Base-by-base conservation (phyloP, 164 flowering plant species). In the Hamamelis virginiana region DNA sequence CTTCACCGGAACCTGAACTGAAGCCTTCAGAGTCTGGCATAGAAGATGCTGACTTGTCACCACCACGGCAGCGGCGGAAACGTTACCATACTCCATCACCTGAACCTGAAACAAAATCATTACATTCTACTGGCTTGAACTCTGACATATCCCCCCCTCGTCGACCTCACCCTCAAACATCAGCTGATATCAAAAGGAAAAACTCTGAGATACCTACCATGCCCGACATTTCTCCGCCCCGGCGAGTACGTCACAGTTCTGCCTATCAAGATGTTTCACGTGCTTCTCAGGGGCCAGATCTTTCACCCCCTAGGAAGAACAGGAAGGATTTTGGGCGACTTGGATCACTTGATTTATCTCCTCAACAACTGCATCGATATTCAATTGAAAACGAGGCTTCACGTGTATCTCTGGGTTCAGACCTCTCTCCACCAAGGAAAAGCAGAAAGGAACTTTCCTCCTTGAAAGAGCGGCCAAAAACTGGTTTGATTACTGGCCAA, bases 351-450 rank as follows among this genome's bases (percentile, higher is more conserved):
- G 76, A 77, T 67, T 59, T 74, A 15, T 77, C 82, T 62, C 78
- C 77, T 59, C 73, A 59, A 33, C 51, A 72, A 47, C 44, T 52
- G 50, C 52, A 38, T 28, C 52, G 45, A 8, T 48, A 16, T 38
- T 63, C 69, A 1, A 58, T 52, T 19, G 65, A 63, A 41, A 64
- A 19, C 62, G 69, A 48, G 65, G 52, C 59, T 25, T 58, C 73
- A 27, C 69, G 15, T 53, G 61, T 15, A 12, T 67, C 74, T 55
- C 33, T 41, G n/a, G 71, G 5, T 44, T 59, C 41, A 15, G 90
- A 84, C 64, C 85, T 87, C 68, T 94, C 97, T 69, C 92, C 94
- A 0, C 87, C 94, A 10, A 85, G 98, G 79, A 89, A 77, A 74
- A 74, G 47, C 38, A 58, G 64, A 67, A 89, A 78, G 65, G 80